phyloP scores from a whole-genome alignment of 1,284 basidiomycete genomes.

The Volvariella surrecta region DNA sequence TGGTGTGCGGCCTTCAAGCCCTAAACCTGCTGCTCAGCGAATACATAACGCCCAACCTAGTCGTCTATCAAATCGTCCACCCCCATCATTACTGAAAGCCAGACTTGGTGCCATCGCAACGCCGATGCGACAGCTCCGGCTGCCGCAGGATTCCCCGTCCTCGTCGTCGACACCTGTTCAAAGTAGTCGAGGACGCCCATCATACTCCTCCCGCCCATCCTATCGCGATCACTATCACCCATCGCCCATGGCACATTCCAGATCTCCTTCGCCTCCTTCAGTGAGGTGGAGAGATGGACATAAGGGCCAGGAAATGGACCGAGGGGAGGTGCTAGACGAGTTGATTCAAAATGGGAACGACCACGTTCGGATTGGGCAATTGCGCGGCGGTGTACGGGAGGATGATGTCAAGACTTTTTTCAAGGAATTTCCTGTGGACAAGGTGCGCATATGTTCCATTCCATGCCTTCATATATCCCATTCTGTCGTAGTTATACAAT shows the following conservation, averaged over 20 bases:
- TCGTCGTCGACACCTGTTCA: conserved; percentile 8
- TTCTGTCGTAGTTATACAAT: conserved; percentile 13
- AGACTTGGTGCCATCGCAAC: conserved; percentile 2
- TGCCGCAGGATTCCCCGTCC: conserved; percentile 3
- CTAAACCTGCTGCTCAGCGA: conserved; percentile 2
- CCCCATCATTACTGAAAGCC: conserved; percentile 11
- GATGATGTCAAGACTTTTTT: conserved; percentile 56
- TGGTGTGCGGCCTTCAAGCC: background rate
- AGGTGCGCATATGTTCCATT: conserved; percentile 28
- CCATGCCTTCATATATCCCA: no score
- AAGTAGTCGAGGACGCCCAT: conserved; percentile 9
- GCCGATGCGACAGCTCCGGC: conserved; percentile 9
- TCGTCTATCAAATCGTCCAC: conserved; percentile 5
- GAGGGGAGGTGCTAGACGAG: conserved; percentile 42
- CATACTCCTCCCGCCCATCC: conserved; percentile 3
- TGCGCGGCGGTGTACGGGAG: conserved; percentile 46
- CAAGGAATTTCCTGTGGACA: conserved; percentile 54
- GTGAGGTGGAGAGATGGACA: conserved; percentile 4
- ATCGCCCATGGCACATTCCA: conserved; percentile 12
- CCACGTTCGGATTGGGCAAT: conserved; percentile 50
- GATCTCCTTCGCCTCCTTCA: conserved; percentile 12
- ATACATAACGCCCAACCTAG: conserved; percentile 2
- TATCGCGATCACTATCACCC: conserved; percentile 12
- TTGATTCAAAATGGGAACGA: conserved; percentile 56
- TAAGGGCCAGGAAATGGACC: conserved; percentile 18